Conservation (phyloP, 2,329 filamentous ascomycete genomes). For the Paramyrothecium sp. region DNA sequence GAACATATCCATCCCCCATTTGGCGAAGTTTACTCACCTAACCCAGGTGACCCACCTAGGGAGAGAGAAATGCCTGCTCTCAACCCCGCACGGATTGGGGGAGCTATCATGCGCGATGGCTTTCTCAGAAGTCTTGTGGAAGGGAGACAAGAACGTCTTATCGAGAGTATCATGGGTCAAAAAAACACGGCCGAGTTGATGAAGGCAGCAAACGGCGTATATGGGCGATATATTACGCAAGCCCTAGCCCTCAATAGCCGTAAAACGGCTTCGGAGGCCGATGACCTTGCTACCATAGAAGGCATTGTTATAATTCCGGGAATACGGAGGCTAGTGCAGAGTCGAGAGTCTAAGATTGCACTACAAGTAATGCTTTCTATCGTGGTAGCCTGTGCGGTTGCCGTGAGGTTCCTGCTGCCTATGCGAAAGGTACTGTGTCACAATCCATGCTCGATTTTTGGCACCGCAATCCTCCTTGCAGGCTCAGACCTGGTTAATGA, state of each 20-base stretch:
- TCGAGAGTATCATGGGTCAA: conserved; percentile 13
- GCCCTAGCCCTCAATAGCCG: conserved; percentile 22
- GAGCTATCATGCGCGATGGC: conserved; percentile 11
- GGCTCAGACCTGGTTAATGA: conserved; percentile 20
- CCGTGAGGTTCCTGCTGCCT: conserved; percentile 17
- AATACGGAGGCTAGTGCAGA: conserved; percentile 17
- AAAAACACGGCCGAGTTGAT: conserved; percentile 12
- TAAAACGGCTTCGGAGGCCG: conserved; percentile 3
- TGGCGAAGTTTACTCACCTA: too few species aligned
- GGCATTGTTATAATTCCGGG: conserved; percentile 8
- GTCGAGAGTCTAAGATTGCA: conserved; percentile 21
- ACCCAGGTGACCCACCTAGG: conserved; percentile 13
- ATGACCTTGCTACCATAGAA: conserved; percentile 7
- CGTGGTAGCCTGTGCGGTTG: conserved; percentile 22
- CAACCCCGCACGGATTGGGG: neutral
- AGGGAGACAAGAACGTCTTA: conserved; percentile 6
- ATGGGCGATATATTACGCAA: conserved; percentile 22
- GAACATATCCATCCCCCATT: too few species aligned
- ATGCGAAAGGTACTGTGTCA: conserved; percentile 21
- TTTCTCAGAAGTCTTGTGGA: conserved; percentile 16
- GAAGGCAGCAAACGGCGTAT: conserved; percentile 15
- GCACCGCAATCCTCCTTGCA: conserved; percentile 21
- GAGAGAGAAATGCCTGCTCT: conserved; percentile 11
- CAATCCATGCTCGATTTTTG: conserved; percentile 25
- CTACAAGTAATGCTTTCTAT: conserved; percentile 24